phyloP scores from a whole-genome alignment of 2,329 filamentous ascomycete species.

The Ampelomyces quisqualis region DNA sequence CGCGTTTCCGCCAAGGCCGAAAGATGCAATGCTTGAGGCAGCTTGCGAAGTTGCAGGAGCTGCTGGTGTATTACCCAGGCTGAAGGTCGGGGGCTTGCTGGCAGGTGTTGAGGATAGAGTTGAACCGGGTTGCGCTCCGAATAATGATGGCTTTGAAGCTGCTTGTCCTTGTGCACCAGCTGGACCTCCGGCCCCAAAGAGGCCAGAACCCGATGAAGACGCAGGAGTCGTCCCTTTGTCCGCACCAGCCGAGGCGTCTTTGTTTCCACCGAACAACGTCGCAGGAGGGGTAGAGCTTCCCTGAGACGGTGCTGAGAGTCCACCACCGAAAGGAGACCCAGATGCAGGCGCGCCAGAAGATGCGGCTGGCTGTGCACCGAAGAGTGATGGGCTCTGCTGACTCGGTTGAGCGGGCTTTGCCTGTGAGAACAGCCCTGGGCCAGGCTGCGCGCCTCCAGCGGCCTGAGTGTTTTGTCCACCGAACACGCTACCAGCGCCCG shows the following conservation, averaged over 20 bases:
- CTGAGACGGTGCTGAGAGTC: conserved; percentile 25
- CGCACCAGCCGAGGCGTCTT: conserved; percentile 32
- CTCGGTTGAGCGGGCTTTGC: not conserved
- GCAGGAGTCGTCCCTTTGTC: conserved; percentile 33
- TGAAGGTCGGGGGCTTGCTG: conserved; percentile 31
- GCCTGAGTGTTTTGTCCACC: conserved; percentile 14
- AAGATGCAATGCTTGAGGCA: conserved; percentile 13
- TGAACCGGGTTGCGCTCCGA: conserved; percentile 28
- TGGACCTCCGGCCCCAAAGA: conserved; percentile 28
- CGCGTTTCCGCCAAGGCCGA: conserved; percentile 27
- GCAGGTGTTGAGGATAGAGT: conserved; percentile 35
- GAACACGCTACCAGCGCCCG: conserved; percentile 25
- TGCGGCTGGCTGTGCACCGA: conserved; percentile 28
- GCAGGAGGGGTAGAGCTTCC: conserved; percentile 23
- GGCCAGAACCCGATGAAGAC: conserved; percentile 19
- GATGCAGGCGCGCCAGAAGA: conserved; percentile 31
- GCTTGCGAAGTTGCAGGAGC: conserved; percentile 27
- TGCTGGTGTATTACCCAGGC: conserved; percentile 29
- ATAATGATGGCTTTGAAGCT: conserved; percentile 35
- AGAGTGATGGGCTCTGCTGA: conserved; percentile 13
- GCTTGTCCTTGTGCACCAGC: conserved; percentile 38
- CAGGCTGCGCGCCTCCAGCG: conserved; percentile 7
- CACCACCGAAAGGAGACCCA: conserved; percentile 32
- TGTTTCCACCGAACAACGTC: conserved; percentile 27
- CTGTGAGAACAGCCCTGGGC: conserved; percentile 24